Percentiles rank a stretch among this genome's conserved stretches.
Conservation (phyloP, 352 stramenopile species). For the Phytophthora constricta region DNA sequence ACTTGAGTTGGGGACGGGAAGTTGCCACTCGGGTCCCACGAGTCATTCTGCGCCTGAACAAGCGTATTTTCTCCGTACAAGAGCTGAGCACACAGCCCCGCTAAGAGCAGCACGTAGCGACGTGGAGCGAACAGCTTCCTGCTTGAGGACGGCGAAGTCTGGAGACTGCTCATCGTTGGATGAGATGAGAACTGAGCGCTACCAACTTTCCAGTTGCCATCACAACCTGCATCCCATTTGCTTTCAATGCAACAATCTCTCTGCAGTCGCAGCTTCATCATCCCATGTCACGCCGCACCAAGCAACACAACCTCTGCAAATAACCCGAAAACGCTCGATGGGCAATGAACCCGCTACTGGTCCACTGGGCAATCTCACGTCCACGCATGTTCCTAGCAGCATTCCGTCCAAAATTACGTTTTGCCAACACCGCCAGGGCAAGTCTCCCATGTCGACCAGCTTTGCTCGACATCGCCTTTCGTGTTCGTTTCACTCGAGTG, state of each 20-base stretch:
- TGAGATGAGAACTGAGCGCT: conserved; percentile 38
- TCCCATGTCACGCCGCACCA: too few relatives aligned
- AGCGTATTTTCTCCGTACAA: conserved; percentile 21
- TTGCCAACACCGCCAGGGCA: too few relatives aligned
- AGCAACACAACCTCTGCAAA: too few relatives aligned
- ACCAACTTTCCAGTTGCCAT: neutral
- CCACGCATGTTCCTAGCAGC: neutral
- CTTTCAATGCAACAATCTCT: too few relatives aligned
- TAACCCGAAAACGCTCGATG: too few relatives aligned
- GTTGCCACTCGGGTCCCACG: conserved; percentile 51
- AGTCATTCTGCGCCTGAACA: conserved; percentile 38
- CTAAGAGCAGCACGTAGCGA: conserved; percentile 21
- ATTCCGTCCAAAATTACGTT: conserved; percentile 11
- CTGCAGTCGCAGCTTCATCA: too few relatives aligned
- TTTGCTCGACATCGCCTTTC: too few relatives aligned
- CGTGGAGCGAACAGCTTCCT: conserved; percentile 6
- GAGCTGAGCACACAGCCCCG: conserved; percentile 27
- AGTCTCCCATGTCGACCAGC: too few relatives aligned
- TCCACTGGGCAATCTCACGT: too few relatives aligned
- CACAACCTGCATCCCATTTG: neutral
- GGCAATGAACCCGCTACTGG: too few relatives aligned
- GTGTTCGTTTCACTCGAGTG: too few relatives aligned
- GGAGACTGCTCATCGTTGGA: conserved; percentile 32
- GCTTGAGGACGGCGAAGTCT: conserved; percentile 7
- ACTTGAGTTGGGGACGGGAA: conserved; percentile 41